phyloP scores from a whole-genome alignment of 805 yeast genomes.

The Starmerella sp. region DNA sequence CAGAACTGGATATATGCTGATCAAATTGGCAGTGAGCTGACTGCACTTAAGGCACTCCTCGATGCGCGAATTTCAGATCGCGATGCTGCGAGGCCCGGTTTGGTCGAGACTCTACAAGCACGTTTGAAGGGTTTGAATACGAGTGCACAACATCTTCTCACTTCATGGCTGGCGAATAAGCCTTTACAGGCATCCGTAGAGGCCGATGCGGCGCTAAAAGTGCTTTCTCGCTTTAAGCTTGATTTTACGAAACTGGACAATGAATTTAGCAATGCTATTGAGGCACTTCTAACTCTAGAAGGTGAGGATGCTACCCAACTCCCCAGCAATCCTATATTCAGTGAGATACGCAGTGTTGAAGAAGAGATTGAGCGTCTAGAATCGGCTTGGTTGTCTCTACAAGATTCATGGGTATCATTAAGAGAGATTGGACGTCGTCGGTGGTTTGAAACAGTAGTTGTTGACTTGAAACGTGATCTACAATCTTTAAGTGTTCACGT shows the following conservation, averaged over 20 bases:
- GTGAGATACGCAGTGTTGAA: neutral
- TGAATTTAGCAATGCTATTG: neutral
- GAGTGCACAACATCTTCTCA: neutral
- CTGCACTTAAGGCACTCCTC: neutral
- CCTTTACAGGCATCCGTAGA: conserved; percentile 10
- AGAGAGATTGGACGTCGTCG: neutral
- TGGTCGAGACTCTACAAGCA: conserved; percentile 29
- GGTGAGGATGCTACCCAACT: neutral
- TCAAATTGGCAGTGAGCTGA: neutral
- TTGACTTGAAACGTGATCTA: neutral
- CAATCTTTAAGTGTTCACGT: neutral
- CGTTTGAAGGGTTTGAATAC: neutral
- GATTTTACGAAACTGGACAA: neutral
- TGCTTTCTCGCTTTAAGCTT: neutral
- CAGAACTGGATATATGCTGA: conserved; percentile 2
- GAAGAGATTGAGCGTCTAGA: neutral
- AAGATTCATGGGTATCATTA: neutral
- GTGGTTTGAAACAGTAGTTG: neutral
- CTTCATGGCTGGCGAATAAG: conserved; percentile 7
- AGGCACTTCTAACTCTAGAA: neutral
- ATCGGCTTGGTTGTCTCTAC: neutral
- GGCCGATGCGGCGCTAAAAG: conserved; percentile 6
- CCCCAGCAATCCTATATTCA: neutral
- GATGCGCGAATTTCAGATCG: neutral
- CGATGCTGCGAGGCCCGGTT: conserved; percentile 25